These are phyloP conservation scores for Aspergillus diversus DNA, from an alignment of 495 filamentous ascomycete species.

Conservation along the genomic window DNA sequence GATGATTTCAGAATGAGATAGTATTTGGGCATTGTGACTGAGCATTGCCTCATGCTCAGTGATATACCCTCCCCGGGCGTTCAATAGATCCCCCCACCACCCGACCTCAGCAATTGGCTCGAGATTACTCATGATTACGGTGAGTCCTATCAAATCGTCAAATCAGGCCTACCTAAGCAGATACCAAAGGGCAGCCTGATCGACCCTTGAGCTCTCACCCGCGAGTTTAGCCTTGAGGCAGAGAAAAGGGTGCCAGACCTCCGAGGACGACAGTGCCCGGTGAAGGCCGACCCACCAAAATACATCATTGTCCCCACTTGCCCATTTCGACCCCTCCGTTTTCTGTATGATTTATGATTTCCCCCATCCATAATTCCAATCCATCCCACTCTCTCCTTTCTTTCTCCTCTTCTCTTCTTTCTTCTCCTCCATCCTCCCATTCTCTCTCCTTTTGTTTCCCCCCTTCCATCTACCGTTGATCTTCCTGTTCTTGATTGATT, in stretches of 20 bases:
- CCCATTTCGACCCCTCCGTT: conserved; percentile 32
- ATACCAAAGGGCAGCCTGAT: background rate
- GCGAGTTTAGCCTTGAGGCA: background rate
- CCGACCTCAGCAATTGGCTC: background rate
- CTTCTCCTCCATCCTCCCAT: conserved; percentile 20
- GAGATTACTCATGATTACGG: conserved; percentile 4
- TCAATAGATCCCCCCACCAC: background rate
- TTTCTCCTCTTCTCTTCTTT: conserved; percentile 28
- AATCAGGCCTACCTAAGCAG: background rate
- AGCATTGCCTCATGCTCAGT: too few species aligned
- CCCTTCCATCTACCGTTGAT: conserved; percentile 11
- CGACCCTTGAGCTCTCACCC: background rate
- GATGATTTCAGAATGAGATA: too few species aligned
- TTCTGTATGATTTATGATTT: conserved; percentile 28
- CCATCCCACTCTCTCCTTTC: conserved; percentile 21
- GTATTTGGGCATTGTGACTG: too few species aligned
- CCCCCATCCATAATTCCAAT: conserved; percentile 16
- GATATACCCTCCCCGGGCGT: too few species aligned
- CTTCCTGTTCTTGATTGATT: conserved; percentile 13
- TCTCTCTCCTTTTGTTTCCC: conserved; percentile 22
- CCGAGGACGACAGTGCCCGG: conserved; percentile 12
- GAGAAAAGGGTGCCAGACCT: background rate
- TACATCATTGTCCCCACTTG: conserved; percentile 36
- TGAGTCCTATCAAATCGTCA: background rate
- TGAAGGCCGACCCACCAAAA: conserved; percentile 12